Conservation (phyloP, 73 alveolate genomes). For the Tetrahymena malaccensis region DNA sequence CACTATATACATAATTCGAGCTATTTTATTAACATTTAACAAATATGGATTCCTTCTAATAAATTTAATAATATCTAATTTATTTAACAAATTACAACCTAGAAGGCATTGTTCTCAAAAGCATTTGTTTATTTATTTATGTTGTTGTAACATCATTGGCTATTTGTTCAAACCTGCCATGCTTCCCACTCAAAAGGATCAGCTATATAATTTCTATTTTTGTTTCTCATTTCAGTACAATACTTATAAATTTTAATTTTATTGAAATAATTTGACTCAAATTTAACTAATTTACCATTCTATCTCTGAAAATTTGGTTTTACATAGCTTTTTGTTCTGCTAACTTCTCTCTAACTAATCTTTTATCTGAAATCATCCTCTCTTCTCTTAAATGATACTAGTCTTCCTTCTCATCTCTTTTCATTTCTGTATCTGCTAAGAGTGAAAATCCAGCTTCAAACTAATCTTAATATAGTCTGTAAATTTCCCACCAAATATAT, state of each 20-base stretch:
- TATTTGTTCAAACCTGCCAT: background rate
- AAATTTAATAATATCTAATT: too few species aligned
- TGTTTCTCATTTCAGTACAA: background rate
- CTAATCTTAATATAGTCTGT: slow-evolving; percentile 16
- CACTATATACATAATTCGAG: background rate
- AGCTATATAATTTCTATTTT: background rate
- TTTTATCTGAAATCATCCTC: background rate
- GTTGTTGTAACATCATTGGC: background rate
- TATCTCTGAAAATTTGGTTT: background rate
- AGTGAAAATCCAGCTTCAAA: slow-evolving; percentile 38
- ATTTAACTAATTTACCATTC: background rate
- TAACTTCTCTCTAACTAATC: background rate
- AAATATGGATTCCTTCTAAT: too few species aligned
- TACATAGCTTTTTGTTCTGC: background rate
- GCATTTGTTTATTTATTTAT: too few species aligned
- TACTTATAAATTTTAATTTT: background rate
- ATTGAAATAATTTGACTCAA: too few species aligned
- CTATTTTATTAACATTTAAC: background rate
- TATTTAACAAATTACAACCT: too few species aligned
- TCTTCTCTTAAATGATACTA: background rate
- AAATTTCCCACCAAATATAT: slow-evolving; percentile 37
- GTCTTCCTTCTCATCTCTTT: slow-evolving; percentile 29
- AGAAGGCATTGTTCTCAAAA: too few species aligned
- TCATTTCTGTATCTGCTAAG: slow-evolving; percentile 24
- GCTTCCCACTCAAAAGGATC: slow-evolving; percentile 1